Evolutionary conservation across 2,329 filamentous ascomycete species (phyloP), one percentile per base, ranked within the genome.

Genomic region (Drechslera avenae): DNA sequence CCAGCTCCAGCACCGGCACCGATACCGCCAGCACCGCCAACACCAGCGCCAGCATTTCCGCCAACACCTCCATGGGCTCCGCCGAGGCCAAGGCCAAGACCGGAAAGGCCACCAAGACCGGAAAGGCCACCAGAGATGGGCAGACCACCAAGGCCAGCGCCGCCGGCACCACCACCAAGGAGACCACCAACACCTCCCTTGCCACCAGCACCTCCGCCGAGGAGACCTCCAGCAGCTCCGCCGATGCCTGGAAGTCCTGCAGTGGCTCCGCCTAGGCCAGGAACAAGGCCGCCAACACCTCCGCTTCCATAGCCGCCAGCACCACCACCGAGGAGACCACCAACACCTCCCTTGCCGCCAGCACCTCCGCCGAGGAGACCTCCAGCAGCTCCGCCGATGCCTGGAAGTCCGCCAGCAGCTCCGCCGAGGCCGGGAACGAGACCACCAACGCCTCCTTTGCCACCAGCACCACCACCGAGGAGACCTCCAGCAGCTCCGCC

Each of bases 381-480:
- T 26, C 33, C 32, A n/a, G 31, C n/a, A 16, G 19, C 18, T 10
- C 44, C 46, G 10, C 16, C 31, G 16, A 26, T 12, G 9, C 23
- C 21, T 19, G 30, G n/a, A 17, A 23, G 3, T 23, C 21, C 21
- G 3, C 21, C 21, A 23, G 21, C 21, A 23, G 6, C 21, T 21
- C 43, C 34, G 42, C 21, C 42, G 18, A 18, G 18, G 33, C 33
- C 42, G 19, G 18, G 13, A 9, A 6, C 13, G 12, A 13, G 7
- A 23, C 43, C 43, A 19, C 43, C 43, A 6, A 39, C 44, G 16
- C 35, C 18, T 23, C 43, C 43, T 18, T 19, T 28, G 16, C 33
- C 19, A 21, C 31, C 37, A n/a, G 14, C 37, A 26, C 12, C 16
- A 5, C 45, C 36, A 4, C 44, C 44, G 16, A 12, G 16, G 6